These are phyloP conservation scores for Mallotus repandus DNA, from an alignment of 441 rosid species.

Conservation along the genomic window DNA sequence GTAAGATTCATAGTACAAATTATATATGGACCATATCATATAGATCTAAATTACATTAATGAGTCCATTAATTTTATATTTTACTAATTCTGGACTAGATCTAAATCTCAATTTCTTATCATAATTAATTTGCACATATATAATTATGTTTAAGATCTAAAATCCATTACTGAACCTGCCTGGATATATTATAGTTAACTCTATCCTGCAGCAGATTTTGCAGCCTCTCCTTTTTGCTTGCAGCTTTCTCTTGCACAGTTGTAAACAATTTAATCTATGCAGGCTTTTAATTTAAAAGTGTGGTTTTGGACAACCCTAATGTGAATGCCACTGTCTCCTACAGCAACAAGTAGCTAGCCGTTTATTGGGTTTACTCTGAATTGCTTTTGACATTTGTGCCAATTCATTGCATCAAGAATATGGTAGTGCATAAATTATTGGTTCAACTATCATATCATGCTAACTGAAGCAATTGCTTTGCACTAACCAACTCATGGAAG, in stretches of 20 bases:
- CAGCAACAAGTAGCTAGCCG: background rate
- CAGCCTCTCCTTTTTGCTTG: too few relatives aligned
- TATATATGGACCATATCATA: constrained; percentile 15
- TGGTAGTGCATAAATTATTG: background rate
- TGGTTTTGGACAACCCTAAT: constrained; percentile 8
- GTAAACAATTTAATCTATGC: background rate
- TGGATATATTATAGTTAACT: background rate
- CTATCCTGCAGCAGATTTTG: background rate
- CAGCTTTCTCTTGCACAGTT: background rate
- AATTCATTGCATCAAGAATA: background rate
- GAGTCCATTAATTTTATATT: background rate
- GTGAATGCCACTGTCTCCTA: too few relatives aligned
- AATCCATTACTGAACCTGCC: background rate
- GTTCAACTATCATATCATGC: background rate
- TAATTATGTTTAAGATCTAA: constrained; percentile 16
- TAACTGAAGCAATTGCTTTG: background rate
- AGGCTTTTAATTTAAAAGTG: background rate
- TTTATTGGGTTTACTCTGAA: background rate
- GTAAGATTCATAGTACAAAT: background rate
- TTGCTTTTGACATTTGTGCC: too few relatives aligned
- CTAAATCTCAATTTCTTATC: constrained; percentile 25
- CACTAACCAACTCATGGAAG: constrained; percentile 17
- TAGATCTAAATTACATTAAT: constrained; percentile 26
- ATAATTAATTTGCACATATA: background rate
- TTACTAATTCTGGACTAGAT: constrained; percentile 25